phyloP scores from a whole-genome alignment of 805 yeast species.

The Schizosaccharomyces cryophilus region DNA sequence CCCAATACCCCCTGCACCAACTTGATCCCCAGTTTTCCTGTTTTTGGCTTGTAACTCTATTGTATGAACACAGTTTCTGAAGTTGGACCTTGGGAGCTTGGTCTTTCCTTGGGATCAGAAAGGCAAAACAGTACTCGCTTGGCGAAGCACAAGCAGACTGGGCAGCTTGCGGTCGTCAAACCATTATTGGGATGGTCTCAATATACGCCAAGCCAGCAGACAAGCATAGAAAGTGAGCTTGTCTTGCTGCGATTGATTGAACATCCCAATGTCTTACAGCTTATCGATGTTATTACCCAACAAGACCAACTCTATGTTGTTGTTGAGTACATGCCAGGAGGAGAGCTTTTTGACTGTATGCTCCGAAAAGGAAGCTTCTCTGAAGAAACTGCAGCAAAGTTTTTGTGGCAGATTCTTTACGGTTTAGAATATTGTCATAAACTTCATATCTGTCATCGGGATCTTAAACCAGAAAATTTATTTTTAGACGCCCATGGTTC shows the following conservation, averaged over 20 bases:
- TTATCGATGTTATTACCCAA: slow-evolving; percentile 96
- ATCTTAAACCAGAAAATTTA: slow-evolving; percentile 50
- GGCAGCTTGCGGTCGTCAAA: slow-evolving; percentile 85
- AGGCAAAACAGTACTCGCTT: slow-evolving; percentile 83
- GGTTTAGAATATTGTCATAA: slow-evolving; percentile 72
- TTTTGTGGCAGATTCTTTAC: slow-evolving; percentile 63
- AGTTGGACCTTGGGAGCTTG: slow-evolving; percentile 93
- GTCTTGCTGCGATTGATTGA: slow-evolving; percentile 88
- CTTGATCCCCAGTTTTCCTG: background rate
- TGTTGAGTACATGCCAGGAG: slow-evolving; percentile 89
- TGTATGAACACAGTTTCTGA: slow-evolving; percentile 13
- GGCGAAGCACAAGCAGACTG: slow-evolving; percentile 69
- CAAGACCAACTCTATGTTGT: slow-evolving; percentile 75
- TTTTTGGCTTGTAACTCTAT: background rate
- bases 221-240: slow-evolving; percentile 59
- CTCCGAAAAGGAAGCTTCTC: slow-evolving; percentile 72
- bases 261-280: slow-evolving; percentile 77
- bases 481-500: slow-evolving; percentile 58
- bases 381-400: slow-evolving; percentile 71
- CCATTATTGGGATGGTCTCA: slow-evolving; percentile 71
- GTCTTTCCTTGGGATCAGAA: slow-evolving; percentile 87
- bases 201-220: slow-evolving; percentile 7
- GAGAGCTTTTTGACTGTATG: slow-evolving; percentile 78
- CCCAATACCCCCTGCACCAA: too few species aligned
- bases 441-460: slow-evolving; percentile 71